These are phyloP conservation scores for Sarcomyxa edulis DNA, from an alignment of 768 basidiomycete genomes.

Conservation along the genomic window DNA sequence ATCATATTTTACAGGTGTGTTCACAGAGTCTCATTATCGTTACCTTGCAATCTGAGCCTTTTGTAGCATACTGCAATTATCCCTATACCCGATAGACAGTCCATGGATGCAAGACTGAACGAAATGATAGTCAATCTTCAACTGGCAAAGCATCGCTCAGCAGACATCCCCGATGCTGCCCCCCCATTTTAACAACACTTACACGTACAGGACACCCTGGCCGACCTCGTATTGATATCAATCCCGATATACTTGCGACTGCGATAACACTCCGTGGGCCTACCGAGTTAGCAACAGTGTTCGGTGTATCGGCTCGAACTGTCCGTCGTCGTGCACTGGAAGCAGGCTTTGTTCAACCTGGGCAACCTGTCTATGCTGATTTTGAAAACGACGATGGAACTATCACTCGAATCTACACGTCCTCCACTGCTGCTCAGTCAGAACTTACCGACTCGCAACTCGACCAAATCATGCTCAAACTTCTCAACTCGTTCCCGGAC, in stretches of 20 bases:
- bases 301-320: slow-evolving; percentile 14
- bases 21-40: too few relatives aligned
- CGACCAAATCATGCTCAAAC: slow-evolving; percentile 12
- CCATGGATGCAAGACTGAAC: too few relatives aligned
- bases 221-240: slow-evolving; percentile 19
- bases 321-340: slow-evolving; percentile 21
- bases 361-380: slow-evolving; percentile 12
- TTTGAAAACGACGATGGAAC: slow-evolving; percentile 7
- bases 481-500: slow-evolving; percentile 14
- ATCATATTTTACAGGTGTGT: too few relatives aligned
- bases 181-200: too few relatives aligned
- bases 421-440: slow-evolving; percentile 14
- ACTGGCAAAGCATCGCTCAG: too few relatives aligned
- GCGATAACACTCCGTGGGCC: slow-evolving; percentile 17
- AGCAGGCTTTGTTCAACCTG: slow-evolving; percentile 15
- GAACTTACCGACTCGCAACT: slow-evolving; percentile 14
- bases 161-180: too few relatives aligned
- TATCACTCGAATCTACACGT: slow-evolving; percentile 5
- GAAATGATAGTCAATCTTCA: too few relatives aligned
- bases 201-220: slow-evolving; percentile 15
- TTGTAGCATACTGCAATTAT: too few relatives aligned
- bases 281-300: slow-evolving; percentile 12
- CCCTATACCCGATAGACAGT: too few relatives aligned
- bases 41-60: too few relatives aligned
- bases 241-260: slow-evolving; percentile 13